phyloP scores from a whole-genome alignment of 495 filamentous ascomycete species.

The Hypoxylon trugodes region DNA sequence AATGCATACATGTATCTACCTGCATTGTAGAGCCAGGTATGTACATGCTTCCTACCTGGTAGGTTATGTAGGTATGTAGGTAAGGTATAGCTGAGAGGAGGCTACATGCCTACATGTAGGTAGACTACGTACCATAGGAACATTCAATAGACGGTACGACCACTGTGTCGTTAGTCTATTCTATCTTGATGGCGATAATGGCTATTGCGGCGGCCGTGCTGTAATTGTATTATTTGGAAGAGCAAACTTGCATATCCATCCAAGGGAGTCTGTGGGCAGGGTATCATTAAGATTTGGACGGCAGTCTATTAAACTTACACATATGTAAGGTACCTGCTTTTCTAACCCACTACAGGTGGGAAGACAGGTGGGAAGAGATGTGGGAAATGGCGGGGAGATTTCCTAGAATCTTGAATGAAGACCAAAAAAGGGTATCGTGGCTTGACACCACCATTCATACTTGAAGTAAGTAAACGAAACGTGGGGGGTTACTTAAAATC shows the following conservation, averaged over 20 bases:
- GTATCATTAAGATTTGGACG: conserved; percentile 1
- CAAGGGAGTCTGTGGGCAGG: background rate
- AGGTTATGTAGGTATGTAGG: no score
- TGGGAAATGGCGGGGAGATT: conserved; percentile 3
- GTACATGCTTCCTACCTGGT: background rate
- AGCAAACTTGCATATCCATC: conserved; percentile 2
- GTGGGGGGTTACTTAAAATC: background rate
- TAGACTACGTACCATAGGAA: no score
- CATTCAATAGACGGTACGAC: no score
- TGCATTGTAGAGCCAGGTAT: no score
- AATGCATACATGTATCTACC: no score
- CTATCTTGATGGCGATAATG: background rate
- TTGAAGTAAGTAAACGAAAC: background rate
- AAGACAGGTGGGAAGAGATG: background rate
- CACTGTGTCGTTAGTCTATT: conserved; percentile 1
- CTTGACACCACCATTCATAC: background rate
- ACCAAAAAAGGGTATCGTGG: background rate
- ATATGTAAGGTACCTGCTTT: conserved; percentile 31
- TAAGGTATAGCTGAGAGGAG: no score
- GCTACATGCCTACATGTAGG: background rate
- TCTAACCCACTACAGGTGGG: conserved; percentile 5
- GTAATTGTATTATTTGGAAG: background rate
- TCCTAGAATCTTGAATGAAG: background rate
- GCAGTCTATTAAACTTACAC: conserved; percentile 7
- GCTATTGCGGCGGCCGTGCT: background rate